Conservation (phyloP, 2,329 filamentous ascomycete species). For the Sclerotiophoma versabilis region DNA sequence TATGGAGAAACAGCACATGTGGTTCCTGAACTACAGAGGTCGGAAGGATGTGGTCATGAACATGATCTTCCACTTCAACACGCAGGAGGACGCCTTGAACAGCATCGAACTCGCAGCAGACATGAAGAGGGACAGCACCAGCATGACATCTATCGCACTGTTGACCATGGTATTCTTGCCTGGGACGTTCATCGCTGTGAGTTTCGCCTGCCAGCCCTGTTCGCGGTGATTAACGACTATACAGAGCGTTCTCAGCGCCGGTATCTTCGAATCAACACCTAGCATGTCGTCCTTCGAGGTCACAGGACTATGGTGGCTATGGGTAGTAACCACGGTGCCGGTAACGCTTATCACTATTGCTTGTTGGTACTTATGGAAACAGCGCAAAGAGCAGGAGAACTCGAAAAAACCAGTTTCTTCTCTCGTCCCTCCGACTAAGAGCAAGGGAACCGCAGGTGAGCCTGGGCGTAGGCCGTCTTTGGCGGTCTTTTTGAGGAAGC, state of each 20-base stretch:
- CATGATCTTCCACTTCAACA: constrained; percentile 33
- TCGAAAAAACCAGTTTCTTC: not conserved
- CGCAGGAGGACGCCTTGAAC: constrained; percentile 41
- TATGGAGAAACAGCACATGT: constrained; percentile 38
- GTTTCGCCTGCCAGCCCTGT: not conserved
- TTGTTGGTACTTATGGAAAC: constrained; percentile 20
- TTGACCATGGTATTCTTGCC: constrained; percentile 44
- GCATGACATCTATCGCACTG: constrained; percentile 42
- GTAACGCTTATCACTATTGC: constrained; percentile 14
- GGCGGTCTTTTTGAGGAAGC: not conserved
- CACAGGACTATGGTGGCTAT: constrained; percentile 18
- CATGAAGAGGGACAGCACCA: constrained; percentile 39
- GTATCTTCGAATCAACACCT: constrained; percentile 2
- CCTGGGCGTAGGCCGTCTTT: not conserved
- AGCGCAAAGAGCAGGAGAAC: constrained; percentile 1
- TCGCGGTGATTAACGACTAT: not conserved
- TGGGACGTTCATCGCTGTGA: constrained; percentile 22
- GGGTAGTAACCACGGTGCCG: constrained; percentile 14
- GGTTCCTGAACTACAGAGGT: constrained; percentile 28
- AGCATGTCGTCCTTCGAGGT: constrained; percentile 7
- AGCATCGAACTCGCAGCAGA: constrained; percentile 37
- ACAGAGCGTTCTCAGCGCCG: constrained; percentile 3
- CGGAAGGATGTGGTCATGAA: constrained; percentile 29
- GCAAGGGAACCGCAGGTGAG: not conserved
- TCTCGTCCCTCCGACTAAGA: not conserved